phyloP scores from a whole-genome alignment of 371 early-diverging fungal species.

The Actinomortierella ambigua region DNA sequence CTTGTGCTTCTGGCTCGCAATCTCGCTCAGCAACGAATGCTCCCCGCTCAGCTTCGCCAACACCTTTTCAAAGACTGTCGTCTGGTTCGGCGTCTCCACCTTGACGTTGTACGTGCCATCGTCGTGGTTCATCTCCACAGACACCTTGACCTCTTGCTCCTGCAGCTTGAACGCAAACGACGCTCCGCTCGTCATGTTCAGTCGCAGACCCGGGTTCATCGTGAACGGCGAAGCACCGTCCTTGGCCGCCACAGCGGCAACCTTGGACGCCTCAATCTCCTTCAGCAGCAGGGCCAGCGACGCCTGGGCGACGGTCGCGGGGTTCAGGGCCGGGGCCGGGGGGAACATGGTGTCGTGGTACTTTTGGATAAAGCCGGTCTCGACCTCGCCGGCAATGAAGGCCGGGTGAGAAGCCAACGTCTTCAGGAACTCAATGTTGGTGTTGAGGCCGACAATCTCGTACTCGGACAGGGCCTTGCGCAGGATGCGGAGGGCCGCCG shows the following conservation, averaged over 20 bases:
- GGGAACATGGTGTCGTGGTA: conserved; percentile 57
- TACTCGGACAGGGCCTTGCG: conserved; percentile 83
- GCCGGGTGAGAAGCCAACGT: conserved; percentile 79
- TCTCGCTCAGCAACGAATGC: conserved; percentile 56
- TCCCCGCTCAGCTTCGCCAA: conserved; percentile 50
- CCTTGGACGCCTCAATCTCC: conserved; percentile 49
- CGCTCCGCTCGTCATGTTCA: conserved; percentile 57
- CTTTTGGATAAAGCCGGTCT: conserved; percentile 91
- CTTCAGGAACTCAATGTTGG: conserved; percentile 92
- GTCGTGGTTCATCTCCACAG: conserved; percentile 40
- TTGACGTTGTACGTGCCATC: conserved; percentile 44
- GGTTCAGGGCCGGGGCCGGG: conserved; percentile 51
- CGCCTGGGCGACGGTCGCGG: conserved; percentile 73
- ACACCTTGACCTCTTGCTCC: conserved; percentile 47
- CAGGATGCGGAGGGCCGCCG: conserved; percentile 82
- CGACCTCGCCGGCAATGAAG: conserved; percentile 89
- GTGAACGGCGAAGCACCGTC: conserved; percentile 70
- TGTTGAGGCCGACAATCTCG: conserved; percentile 89
- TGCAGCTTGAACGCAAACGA: conserved; percentile 46
- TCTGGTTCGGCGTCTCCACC: conserved; percentile 39
- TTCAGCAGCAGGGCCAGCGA: conserved; percentile 68
- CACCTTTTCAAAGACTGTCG: conserved; percentile 38
- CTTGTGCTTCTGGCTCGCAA: conserved; percentile 62
- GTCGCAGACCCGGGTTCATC: conserved; percentile 53
- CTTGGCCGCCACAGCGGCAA: conserved; percentile 27